These are phyloP conservation scores for Physocladia obscura DNA, from an alignment of 192 early-diverging fungal species.

Conservation along the genomic window DNA sequence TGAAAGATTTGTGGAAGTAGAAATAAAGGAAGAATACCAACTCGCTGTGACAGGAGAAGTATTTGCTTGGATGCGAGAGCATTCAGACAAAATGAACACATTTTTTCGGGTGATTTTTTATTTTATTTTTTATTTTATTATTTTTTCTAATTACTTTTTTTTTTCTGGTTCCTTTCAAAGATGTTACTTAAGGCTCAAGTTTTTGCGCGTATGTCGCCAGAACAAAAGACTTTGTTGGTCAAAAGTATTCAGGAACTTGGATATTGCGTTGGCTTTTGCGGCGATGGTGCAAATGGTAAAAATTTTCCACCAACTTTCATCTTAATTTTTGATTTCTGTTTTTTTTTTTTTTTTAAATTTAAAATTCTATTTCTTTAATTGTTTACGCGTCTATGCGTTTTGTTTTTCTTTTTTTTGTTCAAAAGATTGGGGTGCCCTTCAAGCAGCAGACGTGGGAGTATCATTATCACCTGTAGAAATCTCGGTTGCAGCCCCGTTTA, in stretches of 20 bases:
- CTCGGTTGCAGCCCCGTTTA: slow-evolving; percentile 97
- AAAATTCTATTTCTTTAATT: no score
- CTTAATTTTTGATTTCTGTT: no score
- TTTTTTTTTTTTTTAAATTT: no score
- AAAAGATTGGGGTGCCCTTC: slow-evolving; percentile 85
- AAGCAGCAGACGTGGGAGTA: slow-evolving; percentile 93
- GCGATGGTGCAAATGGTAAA: slow-evolving; percentile 93
- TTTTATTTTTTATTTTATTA: neutral
- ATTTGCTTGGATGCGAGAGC: slow-evolving; percentile 92
- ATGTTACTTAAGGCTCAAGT: slow-evolving; percentile 90
- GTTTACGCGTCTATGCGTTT: neutral
- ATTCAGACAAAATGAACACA: slow-evolving; percentile 37
- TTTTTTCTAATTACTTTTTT: neutral
- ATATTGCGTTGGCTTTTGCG: slow-evolving; percentile 95
- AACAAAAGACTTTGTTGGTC: slow-evolving; percentile 94
- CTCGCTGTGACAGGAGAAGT: slow-evolving; percentile 95
- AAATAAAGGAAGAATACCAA: slow-evolving; percentile 57
- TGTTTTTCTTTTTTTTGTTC: neutral
- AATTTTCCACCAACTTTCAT: neutral
- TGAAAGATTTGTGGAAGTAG: slow-evolving; percentile 27
- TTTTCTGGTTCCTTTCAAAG: slow-evolving; percentile 35
- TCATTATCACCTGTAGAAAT: slow-evolving; percentile 97
- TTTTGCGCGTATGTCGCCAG: slow-evolving; percentile 97
- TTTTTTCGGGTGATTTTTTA: neutral
- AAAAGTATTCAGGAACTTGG: slow-evolving; percentile 84